Evolutionary conservation across 495 filamentous ascomycete genomes (phyloP).

Genomic region (Penicillium atrosanguineum): DNA sequence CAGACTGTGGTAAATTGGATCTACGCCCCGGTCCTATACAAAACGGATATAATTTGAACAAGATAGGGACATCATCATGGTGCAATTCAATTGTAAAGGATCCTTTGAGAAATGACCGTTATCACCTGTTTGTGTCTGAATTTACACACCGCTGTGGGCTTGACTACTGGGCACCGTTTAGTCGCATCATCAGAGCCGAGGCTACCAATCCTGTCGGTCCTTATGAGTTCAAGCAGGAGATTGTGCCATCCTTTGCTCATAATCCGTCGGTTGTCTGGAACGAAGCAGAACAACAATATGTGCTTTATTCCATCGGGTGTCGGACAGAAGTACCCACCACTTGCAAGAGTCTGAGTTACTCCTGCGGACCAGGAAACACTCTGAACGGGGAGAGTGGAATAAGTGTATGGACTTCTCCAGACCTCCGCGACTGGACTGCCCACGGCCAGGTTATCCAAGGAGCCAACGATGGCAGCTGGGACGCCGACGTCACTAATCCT

Average conservation of each 20-base stretch:
- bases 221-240: constrained; percentile 29
- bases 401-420: constrained; percentile 10
- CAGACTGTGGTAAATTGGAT: constrained; percentile 37
- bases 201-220: constrained; percentile 36
- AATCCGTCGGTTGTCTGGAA: constrained; percentile 38
- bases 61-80: constrained; percentile 37
- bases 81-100: constrained; percentile 37
- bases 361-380: constrained; percentile 19
- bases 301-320: constrained; percentile 38
- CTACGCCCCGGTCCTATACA: constrained; percentile 26
- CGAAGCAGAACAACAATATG: constrained; percentile 23
- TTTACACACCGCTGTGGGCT: constrained; percentile 37
- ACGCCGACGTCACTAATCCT: constrained; percentile 30
- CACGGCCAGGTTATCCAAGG: constrained; percentile 17
- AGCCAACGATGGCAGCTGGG: constrained; percentile 9
- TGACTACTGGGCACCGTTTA: constrained; percentile 36
- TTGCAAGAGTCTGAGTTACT: constrained; percentile 8
- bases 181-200: constrained; percentile 34
- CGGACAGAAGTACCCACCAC: background rate
- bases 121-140: constrained; percentile 35
- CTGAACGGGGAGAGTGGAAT: constrained; percentile 21
- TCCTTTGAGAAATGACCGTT: constrained; percentile 20
- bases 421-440: constrained; percentile 14
- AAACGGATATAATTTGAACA: constrained; percentile 35
- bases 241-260: constrained; percentile 34